Evolutionary conservation across 495 filamentous ascomycete species (phyloP), one percentile per base, ranked within the genome.

Genomic region (Hyphodiscus hymeniophilus): DNA sequence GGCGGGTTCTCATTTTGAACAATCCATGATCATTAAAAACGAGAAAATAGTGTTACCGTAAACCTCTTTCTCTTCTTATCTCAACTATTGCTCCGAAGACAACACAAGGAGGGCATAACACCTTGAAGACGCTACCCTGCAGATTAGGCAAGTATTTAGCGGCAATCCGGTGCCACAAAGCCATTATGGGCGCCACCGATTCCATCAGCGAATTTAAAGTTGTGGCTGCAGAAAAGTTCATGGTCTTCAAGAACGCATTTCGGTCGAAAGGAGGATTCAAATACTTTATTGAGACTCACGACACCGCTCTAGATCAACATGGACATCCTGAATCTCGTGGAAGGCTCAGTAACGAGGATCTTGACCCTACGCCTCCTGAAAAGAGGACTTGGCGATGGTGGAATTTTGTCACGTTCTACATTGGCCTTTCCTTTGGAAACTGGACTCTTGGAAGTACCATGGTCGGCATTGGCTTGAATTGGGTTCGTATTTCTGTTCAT

Each of bases 381-480:
- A 57, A 60, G 53, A 43, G 51, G 30, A 54, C 60, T 13, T 62
- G 60, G 60, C 48, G 53, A 40, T 65, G 64, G 63, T 64, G 60
- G 61, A 67, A 68, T 48, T 68, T 64, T 52, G 54, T 60, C 10
- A 62, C 62, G 21, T 67, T 68, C 43, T 70, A 68, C 43, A 59
- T 61, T 45, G 64, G 60, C 1, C 47, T 71, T 31, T 61, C 58
- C 12, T 66, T 71, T 51, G 64, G 62, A 31, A 67, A 69, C 45
- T 71, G 67, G 67, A 68, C 60, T 11, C 38, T 68, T 38, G 67
- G 66, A 31, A 59, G 57, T 33, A 61, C 62, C 1, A 68, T 68
- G 65, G 55, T 71, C 30, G 67, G 65, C 16, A 62, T 68, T 10
- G 66, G 66, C 3, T 41, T 71, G 24, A 67, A 62, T 47, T 71